Conservation (phyloP, 768 basidiomycete species). For the Hypsizygus marmoreus region DNA sequence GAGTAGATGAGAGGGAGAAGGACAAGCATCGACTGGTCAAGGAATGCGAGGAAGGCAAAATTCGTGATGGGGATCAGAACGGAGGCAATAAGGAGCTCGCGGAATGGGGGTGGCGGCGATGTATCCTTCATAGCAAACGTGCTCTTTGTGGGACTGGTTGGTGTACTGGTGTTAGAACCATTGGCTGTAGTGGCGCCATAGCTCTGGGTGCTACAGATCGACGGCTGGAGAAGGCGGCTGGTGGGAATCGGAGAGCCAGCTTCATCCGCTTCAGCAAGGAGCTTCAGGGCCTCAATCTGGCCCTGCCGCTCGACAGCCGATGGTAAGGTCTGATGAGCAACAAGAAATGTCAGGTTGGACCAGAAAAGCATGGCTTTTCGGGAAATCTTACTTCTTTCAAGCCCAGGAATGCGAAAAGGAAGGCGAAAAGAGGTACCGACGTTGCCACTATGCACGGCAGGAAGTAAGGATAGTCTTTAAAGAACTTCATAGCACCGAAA, state of each 20-base stretch:
- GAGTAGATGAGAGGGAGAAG: slow-evolving; percentile 67
- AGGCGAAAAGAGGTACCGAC: slow-evolving; percentile 47
- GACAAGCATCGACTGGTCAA: slow-evolving; percentile 59
- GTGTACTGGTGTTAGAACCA: neutral
- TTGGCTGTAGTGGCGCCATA: slow-evolving; percentile 6
- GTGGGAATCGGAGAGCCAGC: neutral
- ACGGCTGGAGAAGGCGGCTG: slow-evolving; percentile 9
- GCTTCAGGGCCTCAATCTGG: neutral
- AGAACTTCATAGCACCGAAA: slow-evolving; percentile 42
- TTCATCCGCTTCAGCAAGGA: neutral
- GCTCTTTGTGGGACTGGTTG: slow-evolving; percentile 3
- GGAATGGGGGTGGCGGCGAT: slow-evolving; percentile 38
- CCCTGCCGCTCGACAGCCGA: slow-evolving; percentile 2
- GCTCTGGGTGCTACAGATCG: neutral
- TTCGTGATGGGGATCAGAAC: slow-evolving; percentile 56
- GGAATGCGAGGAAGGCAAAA: slow-evolving; percentile 53
- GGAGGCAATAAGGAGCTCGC: slow-evolving; percentile 40
- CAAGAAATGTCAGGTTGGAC: neutral
- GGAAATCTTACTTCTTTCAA: slow-evolving; percentile 42
- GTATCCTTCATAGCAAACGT: slow-evolving; percentile 4
- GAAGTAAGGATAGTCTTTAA: slow-evolving; percentile 54
- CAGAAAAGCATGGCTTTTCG: neutral
- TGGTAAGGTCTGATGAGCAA: slow-evolving; percentile 6
- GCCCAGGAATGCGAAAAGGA: slow-evolving; percentile 43
- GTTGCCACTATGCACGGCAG: slow-evolving; percentile 60